Conservation (phyloP, 2,329 filamentous ascomycete species). For the Fusarium pseudocircinatum region DNA sequence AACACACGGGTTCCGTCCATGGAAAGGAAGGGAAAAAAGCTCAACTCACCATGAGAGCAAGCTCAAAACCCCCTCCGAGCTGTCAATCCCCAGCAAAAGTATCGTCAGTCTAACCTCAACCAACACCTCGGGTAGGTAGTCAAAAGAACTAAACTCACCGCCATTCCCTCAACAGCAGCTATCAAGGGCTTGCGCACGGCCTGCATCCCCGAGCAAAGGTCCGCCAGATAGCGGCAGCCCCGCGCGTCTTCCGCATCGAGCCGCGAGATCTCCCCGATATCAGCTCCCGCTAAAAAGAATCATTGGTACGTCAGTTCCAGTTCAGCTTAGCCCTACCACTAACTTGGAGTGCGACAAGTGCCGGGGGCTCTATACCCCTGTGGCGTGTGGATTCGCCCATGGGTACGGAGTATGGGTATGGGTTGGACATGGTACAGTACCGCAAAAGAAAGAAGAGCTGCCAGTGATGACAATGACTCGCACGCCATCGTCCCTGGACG, state of each 20-base stretch:
- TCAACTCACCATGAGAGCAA: slow-evolving; percentile 56
- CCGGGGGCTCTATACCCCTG: slow-evolving; percentile 6
- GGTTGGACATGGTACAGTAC: slow-evolving; percentile 30
- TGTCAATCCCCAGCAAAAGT: slow-evolving; percentile 33
- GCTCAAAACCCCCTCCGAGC: slow-evolving; percentile 62
- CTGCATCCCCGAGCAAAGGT: slow-evolving; percentile 51
- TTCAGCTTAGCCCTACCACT: slow-evolving; percentile 13
- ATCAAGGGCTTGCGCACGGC: slow-evolving; percentile 57
- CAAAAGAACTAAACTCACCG: slow-evolving; percentile 50
- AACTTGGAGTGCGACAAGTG: background rate
- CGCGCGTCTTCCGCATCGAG: slow-evolving; percentile 48
- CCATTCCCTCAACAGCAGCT: slow-evolving; percentile 60
- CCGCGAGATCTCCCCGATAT: slow-evolving; percentile 49
- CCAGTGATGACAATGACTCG: slow-evolving; percentile 53
- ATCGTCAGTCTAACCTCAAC: slow-evolving; percentile 2
- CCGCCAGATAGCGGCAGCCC: slow-evolving; percentile 50
- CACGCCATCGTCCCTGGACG: slow-evolving; percentile 41
- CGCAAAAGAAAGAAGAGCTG: slow-evolving; percentile 50
- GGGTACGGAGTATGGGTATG: background rate
- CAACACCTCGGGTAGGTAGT: background rate
- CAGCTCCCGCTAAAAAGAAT: slow-evolving; percentile 45
- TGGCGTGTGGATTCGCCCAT: background rate
- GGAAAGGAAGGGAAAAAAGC: background rate
- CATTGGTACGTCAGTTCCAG: slow-evolving; percentile 8
- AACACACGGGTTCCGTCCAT: slow-evolving; percentile 1